phyloP scores from a whole-genome alignment of 371 early-diverging fungal genomes.

The Zychaea mexicana region DNA sequence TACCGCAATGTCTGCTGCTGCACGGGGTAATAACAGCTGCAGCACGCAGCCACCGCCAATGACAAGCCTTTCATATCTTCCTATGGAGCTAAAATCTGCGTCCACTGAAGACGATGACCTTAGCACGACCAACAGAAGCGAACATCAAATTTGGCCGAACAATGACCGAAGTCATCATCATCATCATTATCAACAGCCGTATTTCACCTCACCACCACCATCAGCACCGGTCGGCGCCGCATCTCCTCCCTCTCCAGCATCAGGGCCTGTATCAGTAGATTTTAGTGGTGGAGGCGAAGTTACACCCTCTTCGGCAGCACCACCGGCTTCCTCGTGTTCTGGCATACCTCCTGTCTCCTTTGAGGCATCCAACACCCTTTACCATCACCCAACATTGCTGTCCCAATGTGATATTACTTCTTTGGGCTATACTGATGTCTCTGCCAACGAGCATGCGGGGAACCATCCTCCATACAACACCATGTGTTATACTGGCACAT shows the following conservation, averaged over 20 bases:
- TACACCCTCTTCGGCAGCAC: background rate
- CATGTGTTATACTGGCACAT: conserved; percentile 1
- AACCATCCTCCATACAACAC: background rate
- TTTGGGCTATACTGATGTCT: background rate
- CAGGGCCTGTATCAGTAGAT: background rate
- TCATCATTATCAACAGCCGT: background rate
- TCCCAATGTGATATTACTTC: background rate
- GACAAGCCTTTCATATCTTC: conserved; percentile 9
- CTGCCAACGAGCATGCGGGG: conserved; percentile 4
- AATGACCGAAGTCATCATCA: background rate
- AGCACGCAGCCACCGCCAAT: conserved; percentile 1
- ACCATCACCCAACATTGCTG: conserved; percentile 7
- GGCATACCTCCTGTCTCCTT: conserved; percentile 7
- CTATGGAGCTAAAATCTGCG: conserved; percentile 1
- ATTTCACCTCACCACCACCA: background rate
- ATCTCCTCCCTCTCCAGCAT: background rate
- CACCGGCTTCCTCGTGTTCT: conserved; percentile 7
- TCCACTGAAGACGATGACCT: conserved; percentile 1
- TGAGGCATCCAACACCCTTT: conserved; percentile 1
- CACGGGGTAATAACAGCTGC: conserved; percentile 8
- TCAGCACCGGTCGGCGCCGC: background rate
- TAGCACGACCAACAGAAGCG: background rate
- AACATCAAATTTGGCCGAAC: background rate
- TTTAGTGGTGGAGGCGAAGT: background rate
- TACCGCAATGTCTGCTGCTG: conserved; percentile 7